phyloP scores from a whole-genome alignment of 2,329 filamentous ascomycete species.

The Fusarium ramigenum region DNA sequence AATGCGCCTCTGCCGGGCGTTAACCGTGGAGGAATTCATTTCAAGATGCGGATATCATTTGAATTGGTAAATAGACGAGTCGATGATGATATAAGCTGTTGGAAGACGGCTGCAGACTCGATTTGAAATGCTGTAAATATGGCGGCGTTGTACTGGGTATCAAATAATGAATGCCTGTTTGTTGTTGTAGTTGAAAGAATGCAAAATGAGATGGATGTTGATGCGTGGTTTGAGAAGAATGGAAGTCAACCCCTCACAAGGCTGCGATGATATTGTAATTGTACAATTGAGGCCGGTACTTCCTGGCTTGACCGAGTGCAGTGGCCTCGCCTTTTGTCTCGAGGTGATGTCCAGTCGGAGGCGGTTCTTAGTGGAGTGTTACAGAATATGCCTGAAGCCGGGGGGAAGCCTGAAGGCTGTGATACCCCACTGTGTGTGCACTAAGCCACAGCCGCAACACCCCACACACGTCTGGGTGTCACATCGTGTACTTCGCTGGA shows the following conservation, averaged over 20 bases:
- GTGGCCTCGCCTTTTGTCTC: conserved; percentile 24
- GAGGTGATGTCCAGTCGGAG: conserved; percentile 9
- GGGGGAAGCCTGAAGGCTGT: conserved; percentile 23
- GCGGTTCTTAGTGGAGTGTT: conserved; percentile 9
- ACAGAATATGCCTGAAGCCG: conserved; percentile 14
- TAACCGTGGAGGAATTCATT: conserved; percentile 46
- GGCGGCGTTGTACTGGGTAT: neutral
- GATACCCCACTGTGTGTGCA: conserved; percentile 31
- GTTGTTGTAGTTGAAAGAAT: conserved; percentile 5
- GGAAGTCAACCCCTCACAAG: conserved; percentile 17
- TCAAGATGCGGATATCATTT: conserved; percentile 24
- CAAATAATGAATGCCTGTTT: neutral
- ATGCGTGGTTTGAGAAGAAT: conserved; percentile 13
- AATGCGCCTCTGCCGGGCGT: conserved; percentile 58
- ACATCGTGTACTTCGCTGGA: neutral
- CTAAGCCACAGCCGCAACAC: conserved; percentile 41
- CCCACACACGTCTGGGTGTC: conserved; percentile 14
- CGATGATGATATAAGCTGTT: neutral
- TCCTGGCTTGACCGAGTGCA: conserved; percentile 1
- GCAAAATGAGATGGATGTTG: neutral
- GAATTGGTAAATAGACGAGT: neutral
- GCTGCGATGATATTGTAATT: conserved; percentile 7
- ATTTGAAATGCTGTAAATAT: neutral
- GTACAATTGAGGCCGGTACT: conserved; percentile 8
- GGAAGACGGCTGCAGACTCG: neutral